Evolutionary conservation across 2,329 filamentous ascomycete genomes (phyloP), one percentile per base, ranked within the genome.

Genomic region (Epicoccum nigrum): DNA sequence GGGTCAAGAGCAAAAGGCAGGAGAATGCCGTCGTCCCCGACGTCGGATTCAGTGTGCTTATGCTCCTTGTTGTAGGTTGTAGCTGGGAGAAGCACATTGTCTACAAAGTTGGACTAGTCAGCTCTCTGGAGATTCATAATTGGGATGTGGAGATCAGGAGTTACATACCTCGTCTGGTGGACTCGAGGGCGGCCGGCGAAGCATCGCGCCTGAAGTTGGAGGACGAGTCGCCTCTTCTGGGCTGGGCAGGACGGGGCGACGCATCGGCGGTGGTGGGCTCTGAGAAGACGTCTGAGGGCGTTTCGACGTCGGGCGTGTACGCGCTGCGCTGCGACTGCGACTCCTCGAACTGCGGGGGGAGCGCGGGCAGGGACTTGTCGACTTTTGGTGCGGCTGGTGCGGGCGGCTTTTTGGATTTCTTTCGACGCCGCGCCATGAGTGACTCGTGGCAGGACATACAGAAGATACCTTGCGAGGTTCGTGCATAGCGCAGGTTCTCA

Each of bases 381-480:
- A 89, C 84, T 56, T 90, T 86, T 16, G 86, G 83, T 9, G 61
- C 43, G 1, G 66, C 62, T n/a, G 63, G 58, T 42, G 69, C 59
- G 12, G 66, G 65, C 2, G 69, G 64, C 45, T 74, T 73, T 73
- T 90, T 92, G 31, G 88, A 87, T 73, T 90, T 92, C 77, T 97
- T 97, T 67, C 91, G 84, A 59, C 93, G 84, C 58, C 93, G 83
- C 41, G 93, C 91, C 92, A 97, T 97, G 45, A 99, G 77, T 21
- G 91, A 94, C 75, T 99, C 94, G 70, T 99, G 94, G 72, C 94
- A 99, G 68, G 88, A 92, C 94, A 99, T 99, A 78, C 94, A 99
- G 72, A 99, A 97, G 64, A 99, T 99, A 54, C 94, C 94, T 75
- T 97, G 94, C 7, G 93, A 97, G 1, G 94, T 99, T 69, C 94